These are phyloP conservation scores for Angomonas ambiguus DNA, from an alignment of 208 protist species.

Conservation along the genomic window DNA sequence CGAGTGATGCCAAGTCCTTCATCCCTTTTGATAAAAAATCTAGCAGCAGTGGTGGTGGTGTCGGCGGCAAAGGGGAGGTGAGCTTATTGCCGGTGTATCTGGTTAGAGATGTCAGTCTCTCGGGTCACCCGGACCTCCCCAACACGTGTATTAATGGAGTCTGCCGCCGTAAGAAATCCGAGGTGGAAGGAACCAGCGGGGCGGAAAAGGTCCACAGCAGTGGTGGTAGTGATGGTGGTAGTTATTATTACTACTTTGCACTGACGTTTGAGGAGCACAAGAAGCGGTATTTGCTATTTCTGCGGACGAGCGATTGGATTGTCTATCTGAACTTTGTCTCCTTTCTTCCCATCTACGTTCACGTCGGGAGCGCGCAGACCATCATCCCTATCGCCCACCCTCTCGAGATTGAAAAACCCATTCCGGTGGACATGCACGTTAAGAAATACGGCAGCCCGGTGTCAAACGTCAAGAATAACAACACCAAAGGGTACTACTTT, in stretches of 20 bases:
- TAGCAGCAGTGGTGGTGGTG: neutral
- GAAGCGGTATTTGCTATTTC: slow-evolving; percentile 45
- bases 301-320: slow-evolving; percentile 29
- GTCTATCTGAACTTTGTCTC: slow-evolving; percentile 43
- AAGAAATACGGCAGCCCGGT: slow-evolving; percentile 13
- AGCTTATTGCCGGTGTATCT: slow-evolving; percentile 47
- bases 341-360: slow-evolving; percentile 39
- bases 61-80: slow-evolving; percentile 10
- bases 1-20: slow-evolving; percentile 23
- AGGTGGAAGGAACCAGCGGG: slow-evolving; percentile 4
- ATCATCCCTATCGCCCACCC: slow-evolving; percentile 29
- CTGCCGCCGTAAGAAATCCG: slow-evolving; percentile 19
- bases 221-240: slow-evolving; percentile 4
- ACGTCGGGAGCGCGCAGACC: slow-evolving; percentile 33
- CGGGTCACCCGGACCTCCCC: slow-evolving; percentile 38
- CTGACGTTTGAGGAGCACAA: slow-evolving; percentile 42
- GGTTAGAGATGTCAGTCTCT: slow-evolving; percentile 31
- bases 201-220: neutral
- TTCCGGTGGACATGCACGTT: neutral
- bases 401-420: neutral
- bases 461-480: neutral
- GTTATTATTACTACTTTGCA: slow-evolving; percentile 46
- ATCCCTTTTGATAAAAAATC: slow-evolving; percentile 30
- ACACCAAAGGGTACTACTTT: neutral
- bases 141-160: slow-evolving; percentile 23